A percentile compares a stretch with the other conserved stretches of the same genome.
Conservation (phyloP, 2,329 filamentous ascomycete genomes). For the Onygenales sp. region DNA sequence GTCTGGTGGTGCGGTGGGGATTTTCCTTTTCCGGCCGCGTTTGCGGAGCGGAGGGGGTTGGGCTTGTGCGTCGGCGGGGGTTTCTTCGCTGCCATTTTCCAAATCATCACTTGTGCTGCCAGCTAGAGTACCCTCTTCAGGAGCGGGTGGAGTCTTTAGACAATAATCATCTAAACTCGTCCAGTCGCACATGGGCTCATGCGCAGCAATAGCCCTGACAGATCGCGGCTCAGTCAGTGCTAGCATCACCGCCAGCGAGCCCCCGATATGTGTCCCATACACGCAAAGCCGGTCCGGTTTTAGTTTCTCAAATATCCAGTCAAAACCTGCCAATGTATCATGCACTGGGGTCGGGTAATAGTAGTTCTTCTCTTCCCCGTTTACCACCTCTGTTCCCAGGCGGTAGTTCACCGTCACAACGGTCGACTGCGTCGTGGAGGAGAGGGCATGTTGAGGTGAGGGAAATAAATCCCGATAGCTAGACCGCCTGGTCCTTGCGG, state of each 20-base stretch:
- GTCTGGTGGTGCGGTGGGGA: conserved; percentile 17
- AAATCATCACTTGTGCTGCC: neutral
- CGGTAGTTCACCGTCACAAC: conserved; percentile 35
- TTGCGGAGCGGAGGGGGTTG: conserved; percentile 2
- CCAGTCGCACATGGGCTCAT: conserved; percentile 32
- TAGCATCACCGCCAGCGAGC: conserved; percentile 34
- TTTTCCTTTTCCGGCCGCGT: conserved; percentile 11
- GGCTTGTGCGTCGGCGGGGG: neutral
- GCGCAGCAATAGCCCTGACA: conserved; percentile 23
- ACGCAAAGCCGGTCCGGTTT: conserved; percentile 21
- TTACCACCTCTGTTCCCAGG: conserved; percentile 15
- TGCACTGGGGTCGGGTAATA: conserved; percentile 30
- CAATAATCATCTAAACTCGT: conserved; percentile 33
- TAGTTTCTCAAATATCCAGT: conserved; percentile 28
- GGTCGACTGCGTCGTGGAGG: conserved; percentile 22
- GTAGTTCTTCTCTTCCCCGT: conserved; percentile 9
- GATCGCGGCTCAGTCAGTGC: conserved; percentile 30
- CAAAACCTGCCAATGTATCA: conserved; percentile 29
- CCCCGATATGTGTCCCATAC: conserved; percentile 28
- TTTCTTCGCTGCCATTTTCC: conserved; percentile 1
- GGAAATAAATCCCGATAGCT: neutral
- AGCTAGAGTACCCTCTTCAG: neutral
- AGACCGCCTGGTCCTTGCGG: neutral
- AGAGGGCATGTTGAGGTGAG: conserved; percentile 19
- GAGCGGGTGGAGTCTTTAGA: conserved; percentile 6